Evolutionary conservation across 2,329 filamentous ascomycete genomes (phyloP), one percentile per base, ranked within the genome.

Genomic region (Xylariaceae sp.): DNA sequence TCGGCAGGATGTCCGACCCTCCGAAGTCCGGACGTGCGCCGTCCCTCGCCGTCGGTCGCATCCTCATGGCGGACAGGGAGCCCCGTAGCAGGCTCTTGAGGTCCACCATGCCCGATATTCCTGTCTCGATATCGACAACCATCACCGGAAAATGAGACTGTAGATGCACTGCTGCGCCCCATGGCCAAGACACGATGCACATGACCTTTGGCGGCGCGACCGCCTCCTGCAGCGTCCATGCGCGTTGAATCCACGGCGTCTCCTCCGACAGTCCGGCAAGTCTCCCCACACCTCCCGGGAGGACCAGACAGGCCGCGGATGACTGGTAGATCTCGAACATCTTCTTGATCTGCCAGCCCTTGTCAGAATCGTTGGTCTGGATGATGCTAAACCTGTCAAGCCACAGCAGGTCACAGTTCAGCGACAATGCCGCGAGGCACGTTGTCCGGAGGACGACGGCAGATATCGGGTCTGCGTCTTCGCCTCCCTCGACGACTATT

Each of bases 221-320:
- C 7, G 57, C 62, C 56, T 65, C 63, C 55, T 65, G 63, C 2
- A 65, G 61, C 3, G 64, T 67, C 64, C 64, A 65, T 2, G 61
- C 63, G 9, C 64, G 52, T 14, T 60, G 45, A 7, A 65, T 60
- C 64, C 64, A 67, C 16, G 56, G 23, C 7, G 64, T 65, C n/a
- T 54, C 44, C 29, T 60, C 57, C 20, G 20, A 19, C 3, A 62
- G 49, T 18, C 46, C 20, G 2, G 57, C 50, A 3, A 65, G 57
- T n/a, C 57, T 50, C 44, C 49, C 46, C 3, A 64, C 41, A 2
- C 64, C 64, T 16, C 63, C 63, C 7, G 61, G 63, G 20, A 67
- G 40, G 21, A 65, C 49, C 9, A 67, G 20, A 40, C 64, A 65
- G 14, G 42, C 40, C 21, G 52, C 50, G 48, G 59, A 63, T 18